Conservation (phyloP, 2,329 filamentous ascomycete genomes). For the Scedosporium minutisporum region DNA sequence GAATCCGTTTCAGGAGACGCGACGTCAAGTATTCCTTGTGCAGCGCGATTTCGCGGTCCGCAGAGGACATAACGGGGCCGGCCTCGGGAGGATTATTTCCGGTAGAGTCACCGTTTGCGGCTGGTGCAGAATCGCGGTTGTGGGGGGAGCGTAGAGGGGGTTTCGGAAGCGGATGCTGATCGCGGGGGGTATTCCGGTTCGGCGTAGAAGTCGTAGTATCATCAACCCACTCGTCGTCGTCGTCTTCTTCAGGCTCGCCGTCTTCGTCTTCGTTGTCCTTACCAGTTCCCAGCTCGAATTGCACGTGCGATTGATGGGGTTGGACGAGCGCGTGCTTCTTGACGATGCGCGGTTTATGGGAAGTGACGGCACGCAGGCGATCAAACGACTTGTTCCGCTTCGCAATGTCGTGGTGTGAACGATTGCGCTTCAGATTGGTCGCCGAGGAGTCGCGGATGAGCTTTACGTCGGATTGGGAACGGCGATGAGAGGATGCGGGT, state of each 20-base stretch:
- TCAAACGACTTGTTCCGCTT: slow-evolving; percentile 41
- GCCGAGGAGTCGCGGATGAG: slow-evolving; percentile 33
- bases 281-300: slow-evolving; percentile 52
- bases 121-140: not conserved
- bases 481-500: slow-evolving; percentile 19
- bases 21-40: slow-evolving; percentile 61
- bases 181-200: slow-evolving; percentile 21
- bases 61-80: slow-evolving; percentile 2
- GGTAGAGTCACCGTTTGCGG: not conserved
- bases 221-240: slow-evolving; percentile 55
- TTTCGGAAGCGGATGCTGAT: not conserved
- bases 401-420: slow-evolving; percentile 46
- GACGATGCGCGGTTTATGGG: slow-evolving; percentile 3
- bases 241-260: slow-evolving; percentile 40
- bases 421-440: slow-evolving; percentile 45
- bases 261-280: slow-evolving; percentile 30
- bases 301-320: slow-evolving; percentile 43
- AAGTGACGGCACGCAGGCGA: slow-evolving; percentile 23
- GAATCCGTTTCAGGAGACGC: slow-evolving; percentile 53
- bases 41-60: slow-evolving; percentile 30
- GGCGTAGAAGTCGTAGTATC: slow-evolving; percentile 55
- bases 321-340: slow-evolving; percentile 30
- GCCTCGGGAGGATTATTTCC: not conserved
- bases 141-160: not conserved
- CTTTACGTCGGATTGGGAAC: slow-evolving; percentile 13